Base-by-base conservation (phyloP, 805 yeast species). In the Candida xyloterini region DNA sequence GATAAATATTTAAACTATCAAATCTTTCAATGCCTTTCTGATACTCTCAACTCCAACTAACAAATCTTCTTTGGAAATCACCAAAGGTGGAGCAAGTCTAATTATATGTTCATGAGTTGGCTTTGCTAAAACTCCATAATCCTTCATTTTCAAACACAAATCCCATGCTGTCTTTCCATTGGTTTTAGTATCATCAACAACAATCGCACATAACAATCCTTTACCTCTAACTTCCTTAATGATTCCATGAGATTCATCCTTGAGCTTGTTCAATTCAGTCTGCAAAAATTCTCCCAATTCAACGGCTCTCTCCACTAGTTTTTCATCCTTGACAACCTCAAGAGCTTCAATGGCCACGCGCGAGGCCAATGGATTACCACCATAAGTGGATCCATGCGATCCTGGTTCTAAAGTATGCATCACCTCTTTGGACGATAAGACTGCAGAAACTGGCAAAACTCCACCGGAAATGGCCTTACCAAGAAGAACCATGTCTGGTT, bases 381-480 rank as follows among this genome's bases (percentile, higher is more conserved):
- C 98, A 62, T 86, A 91, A 15, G 98, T 91, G 21, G 97, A 90
- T 37, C 98, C 98, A 66, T 91, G 98, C 23, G 96, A 86, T 40
- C 98, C 98, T 20, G 97, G 95, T 47, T 85, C 87, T 53, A 91
- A 75, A 48, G 87, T 79, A 50, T 81, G 74, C 96, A 91, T 85
- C 60, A 91, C 84, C 44, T 88, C 95, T 53, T 70, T 78, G n/a
- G 95, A 85, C 1, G 96, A 84, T 48, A 91, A 72, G 13, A 89
- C 96, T 21, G 95, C 93, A 32, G 95, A 83, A 11, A 89, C 95
- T 24, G 98, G 97, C 48, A 85, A 62, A 23, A 89, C 90, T 65
- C 98, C 98, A 42, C 98, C 98, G 22, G 95, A 82, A 45, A 91
- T 78, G 43, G 98, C 98, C 70, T 91, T 91, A 57, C 97, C 98